Conservation (phyloP, 2,329 filamentous ascomycete genomes). For the Pyrenophora seminiperda region DNA sequence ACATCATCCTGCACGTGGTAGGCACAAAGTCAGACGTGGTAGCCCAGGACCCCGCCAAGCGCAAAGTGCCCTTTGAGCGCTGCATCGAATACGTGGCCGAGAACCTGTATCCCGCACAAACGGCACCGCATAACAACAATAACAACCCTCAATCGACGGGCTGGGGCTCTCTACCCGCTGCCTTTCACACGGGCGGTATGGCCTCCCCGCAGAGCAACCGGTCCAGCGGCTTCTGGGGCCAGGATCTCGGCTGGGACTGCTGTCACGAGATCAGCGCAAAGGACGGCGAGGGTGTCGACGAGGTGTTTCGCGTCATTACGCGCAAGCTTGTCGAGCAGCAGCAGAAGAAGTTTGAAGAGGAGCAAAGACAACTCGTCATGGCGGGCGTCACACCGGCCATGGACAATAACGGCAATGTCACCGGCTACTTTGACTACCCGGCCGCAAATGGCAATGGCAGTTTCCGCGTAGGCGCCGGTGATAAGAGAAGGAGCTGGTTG, state of each 20-base stretch:
- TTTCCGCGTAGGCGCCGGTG: slow-evolving; percentile 63
- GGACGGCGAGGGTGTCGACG: slow-evolving; percentile 92
- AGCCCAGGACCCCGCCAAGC: slow-evolving; percentile 74
- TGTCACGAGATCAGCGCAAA: slow-evolving; percentile 97
- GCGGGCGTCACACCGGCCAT: slow-evolving; percentile 54
- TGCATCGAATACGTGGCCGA: slow-evolving; percentile 96
- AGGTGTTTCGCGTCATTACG: slow-evolving; percentile 90
- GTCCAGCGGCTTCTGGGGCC: slow-evolving; percentile 82
- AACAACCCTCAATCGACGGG: slow-evolving; percentile 26
- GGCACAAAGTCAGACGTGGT: slow-evolving; percentile 82
- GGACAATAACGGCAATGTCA: slow-evolving; percentile 36
- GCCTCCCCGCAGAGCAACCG: slow-evolving; percentile 55
- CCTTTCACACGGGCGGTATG: slow-evolving; percentile 50
- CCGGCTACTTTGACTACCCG: slow-evolving; percentile 57
- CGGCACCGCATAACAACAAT: slow-evolving; percentile 25
- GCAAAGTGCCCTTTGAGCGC: slow-evolving; percentile 90
- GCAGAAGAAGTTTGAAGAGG: slow-evolving; percentile 60
- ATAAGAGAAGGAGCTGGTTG: slow-evolving; percentile 71
- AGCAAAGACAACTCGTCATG: slow-evolving; percentile 52
- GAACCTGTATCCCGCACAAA: slow-evolving; percentile 74
- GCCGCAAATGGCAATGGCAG: slow-evolving; percentile 60
- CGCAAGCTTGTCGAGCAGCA: slow-evolving; percentile 80
- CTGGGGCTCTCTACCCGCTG: slow-evolving; percentile 41
- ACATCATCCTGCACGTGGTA: slow-evolving; percentile 90
- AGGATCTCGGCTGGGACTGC: slow-evolving; percentile 93